These are phyloP conservation scores for Glycine soja DNA, from an alignment of 306 rosid species.

Conservation along the genomic window DNA sequence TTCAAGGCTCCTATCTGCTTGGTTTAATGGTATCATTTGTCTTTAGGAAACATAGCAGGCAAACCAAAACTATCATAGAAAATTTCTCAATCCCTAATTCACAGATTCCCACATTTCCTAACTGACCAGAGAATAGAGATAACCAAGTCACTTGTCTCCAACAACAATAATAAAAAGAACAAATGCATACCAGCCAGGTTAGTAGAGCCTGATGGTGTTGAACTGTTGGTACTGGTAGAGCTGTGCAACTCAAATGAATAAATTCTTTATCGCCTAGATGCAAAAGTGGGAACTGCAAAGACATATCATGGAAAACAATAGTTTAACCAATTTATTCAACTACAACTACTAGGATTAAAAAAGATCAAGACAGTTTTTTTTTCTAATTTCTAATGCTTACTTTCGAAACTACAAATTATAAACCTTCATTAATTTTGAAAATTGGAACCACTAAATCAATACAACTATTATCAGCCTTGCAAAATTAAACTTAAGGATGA, in stretches of 20 bases:
- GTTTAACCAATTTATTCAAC: too few species aligned
- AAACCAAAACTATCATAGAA: not conserved
- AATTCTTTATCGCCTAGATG: conserved; percentile 54
- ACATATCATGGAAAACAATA: too few species aligned
- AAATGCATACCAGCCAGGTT: conserved; percentile 62
- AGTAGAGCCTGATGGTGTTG: conserved; percentile 65
- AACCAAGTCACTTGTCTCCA: conserved; percentile 22
- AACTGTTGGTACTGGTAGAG: conserved; percentile 35
- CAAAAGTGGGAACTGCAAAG: conserved; percentile 63
- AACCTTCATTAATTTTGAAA: too few species aligned
- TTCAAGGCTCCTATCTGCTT: not conserved
- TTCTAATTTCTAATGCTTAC: too few species aligned
- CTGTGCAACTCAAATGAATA: conserved; percentile 71
- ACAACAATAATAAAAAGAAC: not conserved
- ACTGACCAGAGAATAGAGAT: not conserved
- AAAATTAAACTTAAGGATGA: too few species aligned
- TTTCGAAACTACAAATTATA: too few species aligned
- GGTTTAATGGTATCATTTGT: not conserved
- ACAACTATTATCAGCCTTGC: too few species aligned
- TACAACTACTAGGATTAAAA: too few species aligned
- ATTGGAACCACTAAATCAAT: too few species aligned
- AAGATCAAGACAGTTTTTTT: too few species aligned
- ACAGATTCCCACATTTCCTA: not conserved
- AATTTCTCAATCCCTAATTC: too few species aligned
- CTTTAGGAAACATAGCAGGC: not conserved